Base-by-base conservation (phyloP, 208 protist species). In the Borovskyia barvae region DNA sequence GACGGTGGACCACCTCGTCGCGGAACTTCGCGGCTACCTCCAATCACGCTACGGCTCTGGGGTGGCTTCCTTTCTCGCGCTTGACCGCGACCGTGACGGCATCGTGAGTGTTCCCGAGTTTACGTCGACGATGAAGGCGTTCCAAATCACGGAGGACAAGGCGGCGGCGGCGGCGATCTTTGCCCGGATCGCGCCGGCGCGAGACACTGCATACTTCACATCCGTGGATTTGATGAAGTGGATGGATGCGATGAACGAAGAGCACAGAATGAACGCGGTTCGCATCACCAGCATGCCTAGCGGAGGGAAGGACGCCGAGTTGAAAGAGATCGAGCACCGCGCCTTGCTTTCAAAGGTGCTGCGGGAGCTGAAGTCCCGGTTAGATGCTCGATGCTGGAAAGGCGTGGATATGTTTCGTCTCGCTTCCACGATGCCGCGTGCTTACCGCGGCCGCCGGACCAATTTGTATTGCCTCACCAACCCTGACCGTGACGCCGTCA, bases 351-450 rank as follows among this genome's bases (percentile, higher is more conserved):
- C 55, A n/a, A 77, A 80, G 55, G 75, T 75, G 35, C 72, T 93
- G 47, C 66, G 54, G 20, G 73, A 81, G 42, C 68, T 93, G 8
- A 77, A 82, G 43, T 59, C 78, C 1, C 76, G 77, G 11, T 67
- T 93, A 5, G 87, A 92, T 28, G 81, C 78, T 29, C 74, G 87
- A 2, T 86, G 77, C 56, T 72, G 90, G 45, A 88, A 84, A 54
- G 78, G 75, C 28, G 56, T 63, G 32, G 83, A 91, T 39, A 95
- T 97, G 82, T 97, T 97, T 55, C 85, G 87, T 14, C 66, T 94
- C 22, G 80, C 84, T 28, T 92, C 86, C 9, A 94, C 85, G 36
- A 93, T 92, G 82, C 88, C 87, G 5, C 74, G 87, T 12, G 84
- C 85, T 22, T 92, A 93, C 61, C 54, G 72, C 12, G 74, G 72